Base-by-base conservation (phyloP, 2,329 filamentous ascomycete species). In the Dothistroma pini region DNA sequence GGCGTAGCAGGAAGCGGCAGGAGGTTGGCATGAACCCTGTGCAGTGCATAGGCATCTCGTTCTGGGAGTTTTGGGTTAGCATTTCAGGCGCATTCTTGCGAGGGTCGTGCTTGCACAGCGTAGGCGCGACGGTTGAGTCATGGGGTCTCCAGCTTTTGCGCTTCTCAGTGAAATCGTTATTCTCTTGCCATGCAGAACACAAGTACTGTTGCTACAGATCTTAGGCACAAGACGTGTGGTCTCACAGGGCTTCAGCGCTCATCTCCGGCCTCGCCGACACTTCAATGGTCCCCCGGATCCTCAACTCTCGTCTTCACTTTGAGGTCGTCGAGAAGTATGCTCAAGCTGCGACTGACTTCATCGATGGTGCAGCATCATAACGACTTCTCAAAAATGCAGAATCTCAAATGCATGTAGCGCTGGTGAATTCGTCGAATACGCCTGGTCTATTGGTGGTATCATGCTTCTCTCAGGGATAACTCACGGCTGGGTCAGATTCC, bases 301-400 rank as follows among this genome's bases (percentile, higher is more conserved):
- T 44, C 41, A 19, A 1, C 8, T 44, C 41, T n/a, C 41, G 41
- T 44, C 14, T 19, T 44, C 68, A 70, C 49, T 66, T 52, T 21
- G 61, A 35, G 12, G 47, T 41, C 10, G 62, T 66, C 1, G 25
- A 48, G 48, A 67, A 64, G 52, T 64, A 69, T 21, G 61, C 62
- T 9, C 57, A 65, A 29, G 62, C 60, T 41, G 65, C 68, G 8
- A 56, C 66, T 5, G 62, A 65, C 25, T 69, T 66, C 44, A 60
- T 69, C 19, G 59, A 64, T 19, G 59, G 50, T 8, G 38, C 64
- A 32, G 59, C 59, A 25, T 44, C 58, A 44, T 63, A 59, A 58
- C 31, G 38, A 10, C 10, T 16, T 10, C 34, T 10, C 9, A 2
- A 2, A 38, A 38, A 7, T 38, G 14, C 9, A 6, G 25, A 3